A percentile compares a stretch with the other conserved stretches of the same genome.
Evolutionary conservation across 352 stramenopile genomes (phyloP).

Genomic region (Phytophthora sp.): DNA sequence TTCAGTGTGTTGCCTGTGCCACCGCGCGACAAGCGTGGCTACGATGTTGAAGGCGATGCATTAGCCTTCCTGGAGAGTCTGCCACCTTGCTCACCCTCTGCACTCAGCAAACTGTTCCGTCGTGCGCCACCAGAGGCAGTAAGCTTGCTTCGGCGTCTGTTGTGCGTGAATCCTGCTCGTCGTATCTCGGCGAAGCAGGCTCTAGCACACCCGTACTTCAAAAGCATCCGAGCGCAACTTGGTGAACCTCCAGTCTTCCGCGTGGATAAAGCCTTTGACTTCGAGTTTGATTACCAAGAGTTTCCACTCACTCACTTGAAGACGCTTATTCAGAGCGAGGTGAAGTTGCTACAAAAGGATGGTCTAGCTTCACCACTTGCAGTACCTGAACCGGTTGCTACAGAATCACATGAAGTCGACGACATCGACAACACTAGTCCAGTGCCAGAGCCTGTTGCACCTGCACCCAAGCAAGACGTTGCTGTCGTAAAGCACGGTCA

Average conservation of each 20-base stretch:
- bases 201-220: slow-evolving; percentile 93
- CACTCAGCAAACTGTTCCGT: slow-evolving; percentile 72
- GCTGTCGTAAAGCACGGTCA: neutral
- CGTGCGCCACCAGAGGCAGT: slow-evolving; percentile 72
- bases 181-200: slow-evolving; percentile 90
- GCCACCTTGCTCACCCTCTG: slow-evolving; percentile 70
- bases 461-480: neutral
- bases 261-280: slow-evolving; percentile 76
- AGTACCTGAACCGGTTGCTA: neutral
- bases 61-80: slow-evolving; percentile 81
- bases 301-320: slow-evolving; percentile 64
- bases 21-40: slow-evolving; percentile 73
- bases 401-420: neutral
- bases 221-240: slow-evolving; percentile 69
- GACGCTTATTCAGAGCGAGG: slow-evolving; percentile 80
- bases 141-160: slow-evolving; percentile 62
- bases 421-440: neutral
- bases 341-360: slow-evolving; percentile 69
- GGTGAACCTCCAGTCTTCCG: slow-evolving; percentile 73
- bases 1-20: slow-evolving; percentile 78
- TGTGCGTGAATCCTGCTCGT: slow-evolving; percentile 92
- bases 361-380: slow-evolving; percentile 18
- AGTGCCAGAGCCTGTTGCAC: slow-evolving; percentile 1
- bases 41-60: slow-evolving; percentile 75
- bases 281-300: slow-evolving; percentile 85